phyloP scores from a whole-genome alignment of 2,329 filamentous ascomycete species.

The Sporothrix pseudoabietina region DNA sequence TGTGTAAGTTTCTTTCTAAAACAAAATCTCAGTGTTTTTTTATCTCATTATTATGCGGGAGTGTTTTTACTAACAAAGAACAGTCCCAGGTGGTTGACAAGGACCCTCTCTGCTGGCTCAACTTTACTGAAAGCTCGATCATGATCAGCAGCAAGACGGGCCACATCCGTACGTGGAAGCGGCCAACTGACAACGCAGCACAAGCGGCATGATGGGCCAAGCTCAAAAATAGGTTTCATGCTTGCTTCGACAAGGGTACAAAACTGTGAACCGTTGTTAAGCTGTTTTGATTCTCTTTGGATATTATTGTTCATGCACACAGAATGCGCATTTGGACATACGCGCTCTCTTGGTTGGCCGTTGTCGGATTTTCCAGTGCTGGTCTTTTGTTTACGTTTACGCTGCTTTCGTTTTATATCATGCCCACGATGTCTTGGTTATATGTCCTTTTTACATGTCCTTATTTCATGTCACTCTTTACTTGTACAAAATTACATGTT shows the following conservation, averaged over 20 bases:
- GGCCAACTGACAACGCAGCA: conserved; percentile 45
- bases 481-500: conserved; percentile 6
- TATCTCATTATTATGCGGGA: neutral
- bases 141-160: conserved; percentile 90
- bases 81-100: conserved; percentile 81
- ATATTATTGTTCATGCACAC: neutral
- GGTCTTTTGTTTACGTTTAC: neutral
- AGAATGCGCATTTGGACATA: neutral
- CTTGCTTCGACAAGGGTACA: neutral
- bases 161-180: conserved; percentile 54
- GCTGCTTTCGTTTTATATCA: neutral
- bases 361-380: neutral
- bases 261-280: neutral
- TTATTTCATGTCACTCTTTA: neutral
- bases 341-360: neutral
- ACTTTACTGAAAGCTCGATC: conserved; percentile 92
- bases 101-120: conserved; percentile 85
- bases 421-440: neutral
- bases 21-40: no score
- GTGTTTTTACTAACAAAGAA: neutral
- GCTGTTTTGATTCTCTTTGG: neutral
- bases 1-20: conserved; percentile 60
- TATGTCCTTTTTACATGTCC: neutral
- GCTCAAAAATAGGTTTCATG: neutral
- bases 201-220: conserved; percentile 30